Evolutionary conservation across 1,284 basidiomycete species (phyloP).

Genomic region (Puccinia polysora): DNA sequence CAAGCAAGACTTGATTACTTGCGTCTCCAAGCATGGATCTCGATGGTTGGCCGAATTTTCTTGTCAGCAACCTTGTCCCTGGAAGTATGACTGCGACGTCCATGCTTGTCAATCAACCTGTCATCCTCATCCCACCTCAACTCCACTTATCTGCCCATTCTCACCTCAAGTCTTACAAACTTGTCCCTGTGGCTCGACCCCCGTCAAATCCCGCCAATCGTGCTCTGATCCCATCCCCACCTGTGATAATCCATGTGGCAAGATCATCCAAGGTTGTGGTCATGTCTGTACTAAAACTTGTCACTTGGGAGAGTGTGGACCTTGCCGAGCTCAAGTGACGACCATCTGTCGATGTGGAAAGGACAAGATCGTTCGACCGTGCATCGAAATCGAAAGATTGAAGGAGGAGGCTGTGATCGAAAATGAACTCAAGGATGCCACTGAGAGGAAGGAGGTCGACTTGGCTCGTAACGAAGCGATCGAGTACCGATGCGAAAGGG

Average conservation of each 20-base stretch:
- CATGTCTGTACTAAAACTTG: slow-evolving; percentile 22
- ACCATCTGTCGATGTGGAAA: slow-evolving; percentile 34
- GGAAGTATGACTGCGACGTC: slow-evolving; percentile 37
- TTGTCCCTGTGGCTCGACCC: slow-evolving; percentile 23
- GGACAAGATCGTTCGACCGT: slow-evolving; percentile 27
- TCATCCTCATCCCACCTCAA: slow-evolving; percentile 27
- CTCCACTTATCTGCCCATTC: slow-evolving; percentile 18
- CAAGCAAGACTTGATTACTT: neutral
- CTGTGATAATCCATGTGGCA: slow-evolving; percentile 20
- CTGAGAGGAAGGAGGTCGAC: neutral
- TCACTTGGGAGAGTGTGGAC: slow-evolving; percentile 25
- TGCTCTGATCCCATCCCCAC: slow-evolving; percentile 35
- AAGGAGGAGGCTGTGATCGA: slow-evolving; percentile 11
- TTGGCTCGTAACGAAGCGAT: slow-evolving; percentile 5
- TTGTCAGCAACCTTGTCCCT: slow-evolving; percentile 21
- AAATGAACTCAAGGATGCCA: neutral
- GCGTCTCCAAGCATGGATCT: slow-evolving; percentile 16
- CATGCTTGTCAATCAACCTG: slow-evolving; percentile 35
- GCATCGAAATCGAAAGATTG: slow-evolving; percentile 25
- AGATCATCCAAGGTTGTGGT: slow-evolving; percentile 22
- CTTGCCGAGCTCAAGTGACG: slow-evolving; percentile 25
- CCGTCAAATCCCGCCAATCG: neutral
- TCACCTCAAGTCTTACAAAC: slow-evolving; percentile 17
- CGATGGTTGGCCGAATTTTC: slow-evolving; percentile 30
- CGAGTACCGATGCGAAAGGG: slow-evolving; percentile 27